phyloP scores from a whole-genome alignment of 768 basidiomycete species.

The Kwoniella europaea region DNA sequence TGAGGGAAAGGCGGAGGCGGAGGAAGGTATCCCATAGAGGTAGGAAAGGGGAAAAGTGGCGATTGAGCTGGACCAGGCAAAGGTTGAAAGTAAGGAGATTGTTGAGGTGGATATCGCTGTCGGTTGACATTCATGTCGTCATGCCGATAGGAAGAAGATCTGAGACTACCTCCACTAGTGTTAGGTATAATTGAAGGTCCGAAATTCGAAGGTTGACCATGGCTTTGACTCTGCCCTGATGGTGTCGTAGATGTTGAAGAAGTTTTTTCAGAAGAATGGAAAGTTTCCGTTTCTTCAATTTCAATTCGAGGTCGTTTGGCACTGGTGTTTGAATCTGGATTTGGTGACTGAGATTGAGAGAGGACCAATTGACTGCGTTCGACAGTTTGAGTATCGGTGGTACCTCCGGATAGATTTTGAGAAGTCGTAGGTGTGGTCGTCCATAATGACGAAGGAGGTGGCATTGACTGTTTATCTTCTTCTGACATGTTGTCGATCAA shows the following conservation, averaged over 20 bases:
- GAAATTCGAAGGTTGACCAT: background rate
- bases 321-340: background rate
- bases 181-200: background rate
- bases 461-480: conserved; percentile 2
- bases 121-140: background rate
- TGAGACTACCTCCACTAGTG: no score
- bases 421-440: background rate
- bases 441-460: background rate
- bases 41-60: background rate
- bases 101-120: background rate
- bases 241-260: background rate
- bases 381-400: background rate
- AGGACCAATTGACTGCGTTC: background rate
- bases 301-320: background rate
- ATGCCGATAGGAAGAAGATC: no score
- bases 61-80: background rate
- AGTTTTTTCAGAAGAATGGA: background rate
- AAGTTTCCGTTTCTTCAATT: background rate
- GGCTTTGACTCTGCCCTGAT: background rate
- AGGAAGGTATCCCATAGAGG: background rate
- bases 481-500: background rate
- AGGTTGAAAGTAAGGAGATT: background rate
- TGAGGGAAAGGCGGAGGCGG: background rate
- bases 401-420: background rate
- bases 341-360: background rate